A percentile compares a stretch with the other conserved stretches of the same genome.
Conservation (phyloP, 768 basidiomycete genomes). For the Auriscalpium orientale region DNA sequence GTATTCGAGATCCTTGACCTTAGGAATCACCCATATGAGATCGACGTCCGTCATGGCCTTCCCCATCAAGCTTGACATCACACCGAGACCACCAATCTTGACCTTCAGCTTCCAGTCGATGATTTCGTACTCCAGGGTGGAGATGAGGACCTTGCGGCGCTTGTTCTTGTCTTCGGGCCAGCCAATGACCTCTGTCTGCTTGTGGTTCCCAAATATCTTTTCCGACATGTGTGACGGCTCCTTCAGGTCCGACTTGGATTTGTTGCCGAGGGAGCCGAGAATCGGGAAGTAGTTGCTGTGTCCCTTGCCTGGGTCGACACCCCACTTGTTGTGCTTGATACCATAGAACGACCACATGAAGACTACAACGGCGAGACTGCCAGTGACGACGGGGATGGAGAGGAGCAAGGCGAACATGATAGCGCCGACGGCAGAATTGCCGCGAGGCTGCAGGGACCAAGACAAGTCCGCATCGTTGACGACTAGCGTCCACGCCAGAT, state of each 20-base stretch:
- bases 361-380: conserved; percentile 68
- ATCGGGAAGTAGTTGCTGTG: conserved; percentile 85
- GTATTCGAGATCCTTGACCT: conserved; percentile 92
- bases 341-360: conserved; percentile 98
- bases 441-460: conserved; percentile 79
- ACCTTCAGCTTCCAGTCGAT: conserved; percentile 97
- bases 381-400: conserved; percentile 79
- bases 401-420: conserved; percentile 84
- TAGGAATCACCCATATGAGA: conserved; percentile 88
- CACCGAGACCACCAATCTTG: conserved; percentile 95
- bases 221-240: conserved; percentile 56
- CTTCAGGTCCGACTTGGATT: conserved; percentile 66
- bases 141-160: conserved; percentile 83
- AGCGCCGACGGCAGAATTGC: conserved; percentile 71
- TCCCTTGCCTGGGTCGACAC: conserved; percentile 66
- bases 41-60: conserved; percentile 98
- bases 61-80: conserved; percentile 97
- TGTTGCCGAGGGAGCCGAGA: conserved; percentile 54
- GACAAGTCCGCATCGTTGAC: conserved; percentile 71
- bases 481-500: conserved; percentile 79
- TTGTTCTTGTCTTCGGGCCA: conserved; percentile 94
- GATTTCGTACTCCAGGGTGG: conserved; percentile 93
- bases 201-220: conserved; percentile 53
- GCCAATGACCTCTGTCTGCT: conserved; percentile 73
- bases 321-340: conserved; percentile 90